These are phyloP conservation scores for Solanum clarkiae DNA, from an alignment of 257 asterid species.

Conservation along the genomic window DNA sequence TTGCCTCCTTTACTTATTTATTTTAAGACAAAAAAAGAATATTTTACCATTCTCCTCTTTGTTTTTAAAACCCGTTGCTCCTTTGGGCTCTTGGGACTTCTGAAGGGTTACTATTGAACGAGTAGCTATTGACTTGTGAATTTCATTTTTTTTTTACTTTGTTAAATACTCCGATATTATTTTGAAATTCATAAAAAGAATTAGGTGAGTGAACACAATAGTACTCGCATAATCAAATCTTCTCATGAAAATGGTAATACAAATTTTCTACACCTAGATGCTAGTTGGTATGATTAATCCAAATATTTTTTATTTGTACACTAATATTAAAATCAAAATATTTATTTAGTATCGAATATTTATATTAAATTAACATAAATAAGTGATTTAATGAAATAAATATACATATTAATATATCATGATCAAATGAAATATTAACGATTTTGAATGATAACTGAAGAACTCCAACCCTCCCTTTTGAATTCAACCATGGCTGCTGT, in stretches of 20 bases:
- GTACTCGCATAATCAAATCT: not conserved
- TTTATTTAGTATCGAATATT: not conserved
- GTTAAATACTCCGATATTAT: not conserved
- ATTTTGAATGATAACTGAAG: not conserved
- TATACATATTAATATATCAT: not conserved
- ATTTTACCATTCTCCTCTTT: not conserved
- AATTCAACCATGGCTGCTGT: too few species aligned
- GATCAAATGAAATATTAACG: not conserved
- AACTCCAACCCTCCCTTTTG: too few species aligned
- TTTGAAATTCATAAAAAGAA: not conserved
- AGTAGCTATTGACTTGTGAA: not conserved
- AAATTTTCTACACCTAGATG: too few species aligned
- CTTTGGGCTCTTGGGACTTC: not conserved
- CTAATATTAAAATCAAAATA: not conserved
- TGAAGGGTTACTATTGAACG: not conserved
- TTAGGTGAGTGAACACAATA: not conserved
- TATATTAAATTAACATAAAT: not conserved
- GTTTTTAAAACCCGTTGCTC: too few species aligned
- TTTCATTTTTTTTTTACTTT: not conserved
- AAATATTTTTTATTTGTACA: not conserved
- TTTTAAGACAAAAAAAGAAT: too few species aligned
- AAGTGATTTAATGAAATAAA: not conserved
- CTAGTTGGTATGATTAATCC: not conserved
- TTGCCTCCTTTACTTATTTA: too few species aligned
- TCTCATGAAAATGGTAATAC: too few species aligned